These are phyloP conservation scores for Colletotrichum brevisporum DNA, from an alignment of 2,329 filamentous ascomycete genomes.

Conservation along the genomic window DNA sequence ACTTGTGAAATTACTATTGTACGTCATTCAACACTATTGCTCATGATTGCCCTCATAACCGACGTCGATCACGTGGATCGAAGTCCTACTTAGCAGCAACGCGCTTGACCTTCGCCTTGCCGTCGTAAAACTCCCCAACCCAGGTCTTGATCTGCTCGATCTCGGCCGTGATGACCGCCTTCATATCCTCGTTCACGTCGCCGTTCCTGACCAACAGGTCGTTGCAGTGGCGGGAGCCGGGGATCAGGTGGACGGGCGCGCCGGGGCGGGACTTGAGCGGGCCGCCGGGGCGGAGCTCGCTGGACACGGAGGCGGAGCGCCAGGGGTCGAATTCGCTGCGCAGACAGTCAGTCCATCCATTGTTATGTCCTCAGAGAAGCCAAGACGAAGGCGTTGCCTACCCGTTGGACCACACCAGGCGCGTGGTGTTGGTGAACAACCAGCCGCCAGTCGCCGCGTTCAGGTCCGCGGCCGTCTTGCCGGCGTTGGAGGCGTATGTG, in stretches of 20 bases:
- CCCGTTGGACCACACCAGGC: constrained; percentile 71
- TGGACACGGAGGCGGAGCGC: constrained; percentile 67
- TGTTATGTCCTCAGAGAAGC: too few species aligned
- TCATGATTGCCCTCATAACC: background rate
- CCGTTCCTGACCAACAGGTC: constrained; percentile 65
- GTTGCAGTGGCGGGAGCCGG: constrained; percentile 68
- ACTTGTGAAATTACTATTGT: background rate
- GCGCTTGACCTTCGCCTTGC: constrained; percentile 17
- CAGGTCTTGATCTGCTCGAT: constrained; percentile 66
- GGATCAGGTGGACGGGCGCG: constrained; percentile 67
- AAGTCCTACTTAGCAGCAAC: background rate
- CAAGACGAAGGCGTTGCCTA: background rate
- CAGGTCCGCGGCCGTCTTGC: constrained; percentile 61
- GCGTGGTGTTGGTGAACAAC: constrained; percentile 63
- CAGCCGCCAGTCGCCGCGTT: constrained; percentile 70
- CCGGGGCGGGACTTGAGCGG: constrained; percentile 61
- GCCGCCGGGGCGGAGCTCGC: constrained; percentile 67
- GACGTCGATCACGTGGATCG: background rate
- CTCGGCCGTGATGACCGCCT: constrained; percentile 61
- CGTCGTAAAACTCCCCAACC: constrained; percentile 63
- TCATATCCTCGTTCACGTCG: constrained; percentile 57
- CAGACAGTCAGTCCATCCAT: background rate
- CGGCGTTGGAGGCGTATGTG: constrained; percentile 61
- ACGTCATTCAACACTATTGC: background rate
- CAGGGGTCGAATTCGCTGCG: constrained; percentile 69